A percentile compares a stretch with the other conserved stretches of the same genome.
phyloP scores from a whole-genome alignment of 1,284 basidiomycete genomes.

The Xerocomus minutiporus region DNA sequence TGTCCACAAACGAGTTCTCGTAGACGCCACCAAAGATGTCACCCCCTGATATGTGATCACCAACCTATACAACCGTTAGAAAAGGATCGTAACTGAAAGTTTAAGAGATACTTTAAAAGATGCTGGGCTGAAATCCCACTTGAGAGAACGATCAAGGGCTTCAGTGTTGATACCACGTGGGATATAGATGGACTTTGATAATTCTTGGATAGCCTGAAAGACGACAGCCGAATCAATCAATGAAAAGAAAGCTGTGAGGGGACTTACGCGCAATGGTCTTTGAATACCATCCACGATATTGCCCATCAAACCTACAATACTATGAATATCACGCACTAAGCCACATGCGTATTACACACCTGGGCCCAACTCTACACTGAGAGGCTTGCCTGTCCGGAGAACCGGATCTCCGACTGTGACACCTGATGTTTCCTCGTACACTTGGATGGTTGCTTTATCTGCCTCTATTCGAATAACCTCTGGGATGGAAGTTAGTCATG shows the following conservation, averaged over 20 bases:
- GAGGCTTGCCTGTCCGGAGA: slow-evolving; percentile 92
- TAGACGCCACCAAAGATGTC: slow-evolving; percentile 95
- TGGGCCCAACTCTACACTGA: slow-evolving; percentile 96
- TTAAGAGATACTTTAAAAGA: slow-evolving; percentile 59
- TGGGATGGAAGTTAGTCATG: slow-evolving; percentile 33
- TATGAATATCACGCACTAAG: not conserved
- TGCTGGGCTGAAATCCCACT: slow-evolving; percentile 96
- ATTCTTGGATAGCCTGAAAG: slow-evolving; percentile 85
- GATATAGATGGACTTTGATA: slow-evolving; percentile 98
- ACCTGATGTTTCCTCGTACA: slow-evolving; percentile 99
- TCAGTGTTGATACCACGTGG: slow-evolving; percentile 98
- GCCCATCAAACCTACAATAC: slow-evolving; percentile 68
- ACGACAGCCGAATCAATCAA: slow-evolving; percentile 15
- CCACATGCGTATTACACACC: slow-evolving; percentile 44
- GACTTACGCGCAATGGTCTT: slow-evolving; percentile 75
- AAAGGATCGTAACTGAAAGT: not conserved
- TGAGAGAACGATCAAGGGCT: slow-evolving; percentile 81
- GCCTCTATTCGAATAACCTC: slow-evolving; percentile 97
- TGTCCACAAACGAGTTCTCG: slow-evolving; percentile 94
- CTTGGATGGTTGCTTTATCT: slow-evolving; percentile 97
- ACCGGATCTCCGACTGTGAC: slow-evolving; percentile 99
- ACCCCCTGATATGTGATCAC: slow-evolving; percentile 95
- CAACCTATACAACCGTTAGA: slow-evolving; percentile 52
- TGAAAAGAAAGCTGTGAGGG: slow-evolving; percentile 7
- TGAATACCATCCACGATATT: slow-evolving; percentile 99